These are phyloP conservation scores for Hortaea werneckii DNA, from an alignment of 2,329 filamentous ascomycete genomes.

Conservation along the genomic window DNA sequence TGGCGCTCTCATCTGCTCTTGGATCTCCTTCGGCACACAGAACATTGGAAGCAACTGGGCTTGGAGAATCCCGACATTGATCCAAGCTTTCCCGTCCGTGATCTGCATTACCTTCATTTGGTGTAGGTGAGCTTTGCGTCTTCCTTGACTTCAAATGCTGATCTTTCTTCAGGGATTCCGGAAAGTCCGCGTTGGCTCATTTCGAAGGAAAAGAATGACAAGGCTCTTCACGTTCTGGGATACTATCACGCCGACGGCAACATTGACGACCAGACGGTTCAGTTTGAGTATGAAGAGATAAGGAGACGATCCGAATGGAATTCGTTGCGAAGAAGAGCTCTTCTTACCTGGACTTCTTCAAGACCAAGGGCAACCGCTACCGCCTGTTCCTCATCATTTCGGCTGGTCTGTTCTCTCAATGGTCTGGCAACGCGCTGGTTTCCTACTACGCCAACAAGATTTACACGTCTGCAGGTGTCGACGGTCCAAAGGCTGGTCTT, in stretches of 20 bases:
- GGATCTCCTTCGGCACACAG: constrained; percentile 37
- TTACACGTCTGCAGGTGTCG: constrained; percentile 27
- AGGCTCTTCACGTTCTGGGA: constrained; percentile 47
- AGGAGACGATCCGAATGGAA: constrained; percentile 1
- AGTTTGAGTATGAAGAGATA: constrained; percentile 36
- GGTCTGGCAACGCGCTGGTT: constrained; percentile 23
- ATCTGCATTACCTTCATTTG: constrained; percentile 37
- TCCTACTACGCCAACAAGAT: constrained; percentile 23
- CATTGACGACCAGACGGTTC: constrained; percentile 42
- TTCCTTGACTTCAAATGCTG: constrained; percentile 41
- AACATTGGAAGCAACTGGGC: constrained; percentile 36
- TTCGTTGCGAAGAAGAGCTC: constrained; percentile 12
- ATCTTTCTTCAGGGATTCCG: constrained; percentile 39
- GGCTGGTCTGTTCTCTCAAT: constrained; percentile 8
- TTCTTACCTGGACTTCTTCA: constrained; percentile 3
- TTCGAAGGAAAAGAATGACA: constrained; percentile 46
- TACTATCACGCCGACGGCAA: constrained; percentile 50
- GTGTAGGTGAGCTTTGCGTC: constrained; percentile 45
- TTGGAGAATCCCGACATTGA: constrained; percentile 44
- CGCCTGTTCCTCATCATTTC: constrained; percentile 7
- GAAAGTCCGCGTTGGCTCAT: constrained; percentile 56
- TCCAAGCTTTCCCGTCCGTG: constrained; percentile 40
- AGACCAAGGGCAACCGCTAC: constrained; percentile 5
- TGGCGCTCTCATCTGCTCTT: constrained; percentile 37
- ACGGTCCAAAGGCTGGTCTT: constrained; percentile 37